A percentile compares a stretch with the other conserved stretches of the same genome.
Conservation (phyloP, 495 filamentous ascomycete species). For the Penicillium parvum region DNA sequence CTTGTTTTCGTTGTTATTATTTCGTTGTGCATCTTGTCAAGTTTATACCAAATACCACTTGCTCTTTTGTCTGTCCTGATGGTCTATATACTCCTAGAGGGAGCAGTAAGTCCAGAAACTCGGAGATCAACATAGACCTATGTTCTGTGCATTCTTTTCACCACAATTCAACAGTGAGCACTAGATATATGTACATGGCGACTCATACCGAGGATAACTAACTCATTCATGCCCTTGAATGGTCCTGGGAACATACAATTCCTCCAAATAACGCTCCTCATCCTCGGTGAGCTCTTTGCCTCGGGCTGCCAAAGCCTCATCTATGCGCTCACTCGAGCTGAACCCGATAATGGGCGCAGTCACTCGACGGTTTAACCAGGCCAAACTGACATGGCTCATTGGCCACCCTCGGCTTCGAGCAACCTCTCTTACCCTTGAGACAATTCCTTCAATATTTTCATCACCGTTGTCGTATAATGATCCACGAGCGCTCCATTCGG, state of each 20-base stretch:
- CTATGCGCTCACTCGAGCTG: conserved; percentile 47
- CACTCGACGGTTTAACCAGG: conserved; percentile 51
- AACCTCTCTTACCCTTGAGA: conserved; percentile 53
- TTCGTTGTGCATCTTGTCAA: too few species aligned
- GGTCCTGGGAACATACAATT: conserved; percentile 48
- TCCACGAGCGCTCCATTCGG: too few species aligned
- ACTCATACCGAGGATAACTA: too few species aligned
- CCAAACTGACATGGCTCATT: conserved; percentile 58
- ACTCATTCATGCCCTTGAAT: conserved; percentile 1
- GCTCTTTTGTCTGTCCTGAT: too few species aligned
- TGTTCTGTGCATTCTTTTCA: too few species aligned
- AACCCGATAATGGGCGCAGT: conserved; percentile 58
- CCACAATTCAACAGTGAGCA: too few species aligned
- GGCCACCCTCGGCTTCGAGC: conserved; percentile 50
- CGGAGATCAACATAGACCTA: too few species aligned
- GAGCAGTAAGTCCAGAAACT: too few species aligned
- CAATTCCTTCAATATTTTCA: conserved; percentile 43
- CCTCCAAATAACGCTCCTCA: conserved; percentile 56
- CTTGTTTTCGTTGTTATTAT: too few species aligned
- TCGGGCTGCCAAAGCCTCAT: conserved; percentile 45
- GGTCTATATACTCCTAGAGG: too few species aligned
- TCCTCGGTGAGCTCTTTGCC: conserved; percentile 48
- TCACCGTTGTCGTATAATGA: neutral
- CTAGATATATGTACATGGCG: too few species aligned
- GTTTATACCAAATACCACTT: too few species aligned